A percentile compares a stretch with the other conserved stretches of the same genome.
Conservation (phyloP, 1,284 basidiomycete species). For the Coniophora puteana region DNA sequence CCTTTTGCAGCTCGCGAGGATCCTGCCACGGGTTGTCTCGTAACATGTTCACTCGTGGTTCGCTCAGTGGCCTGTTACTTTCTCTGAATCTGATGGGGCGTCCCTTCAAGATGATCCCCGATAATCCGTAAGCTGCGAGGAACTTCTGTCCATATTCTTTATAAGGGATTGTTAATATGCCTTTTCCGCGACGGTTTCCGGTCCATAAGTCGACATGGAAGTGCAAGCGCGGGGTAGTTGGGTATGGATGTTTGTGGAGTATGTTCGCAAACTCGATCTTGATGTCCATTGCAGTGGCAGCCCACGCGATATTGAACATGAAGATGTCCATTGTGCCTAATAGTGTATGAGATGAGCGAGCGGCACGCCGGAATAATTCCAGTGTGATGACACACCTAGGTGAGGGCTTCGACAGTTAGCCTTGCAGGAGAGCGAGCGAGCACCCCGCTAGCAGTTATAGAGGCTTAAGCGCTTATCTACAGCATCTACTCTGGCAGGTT, state of each 20-base stretch:
- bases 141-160: constrained; percentile 21
- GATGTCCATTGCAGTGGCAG: constrained; percentile 28
- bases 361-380: no score
- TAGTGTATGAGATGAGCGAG: no score
- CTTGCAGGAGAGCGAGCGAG: no score
- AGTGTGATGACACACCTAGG: no score
- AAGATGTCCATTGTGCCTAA: constrained; percentile 39
- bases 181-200: constrained; percentile 29
- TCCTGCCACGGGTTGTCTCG: constrained; percentile 26
- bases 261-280: constrained; percentile 29
- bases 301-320: constrained; percentile 24
- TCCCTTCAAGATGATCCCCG: constrained; percentile 25
- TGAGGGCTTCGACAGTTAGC: no score
- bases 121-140: constrained; percentile 22
- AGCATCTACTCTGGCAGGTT: no score
- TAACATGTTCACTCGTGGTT: constrained; percentile 19
- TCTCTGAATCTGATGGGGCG: constrained; percentile 14
- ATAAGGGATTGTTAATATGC: constrained; percentile 31
- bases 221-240: constrained; percentile 19
- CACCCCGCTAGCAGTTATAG: no score
- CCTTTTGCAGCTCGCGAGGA: constrained; percentile 21
- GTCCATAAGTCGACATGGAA: constrained; percentile 32
- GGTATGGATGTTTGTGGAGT: constrained; percentile 33
- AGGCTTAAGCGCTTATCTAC: no score
- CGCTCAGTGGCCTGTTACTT: constrained; percentile 19